Conservation (phyloP, 2,329 filamentous ascomycete species). For the Albophoma yamanashiensis region DNA sequence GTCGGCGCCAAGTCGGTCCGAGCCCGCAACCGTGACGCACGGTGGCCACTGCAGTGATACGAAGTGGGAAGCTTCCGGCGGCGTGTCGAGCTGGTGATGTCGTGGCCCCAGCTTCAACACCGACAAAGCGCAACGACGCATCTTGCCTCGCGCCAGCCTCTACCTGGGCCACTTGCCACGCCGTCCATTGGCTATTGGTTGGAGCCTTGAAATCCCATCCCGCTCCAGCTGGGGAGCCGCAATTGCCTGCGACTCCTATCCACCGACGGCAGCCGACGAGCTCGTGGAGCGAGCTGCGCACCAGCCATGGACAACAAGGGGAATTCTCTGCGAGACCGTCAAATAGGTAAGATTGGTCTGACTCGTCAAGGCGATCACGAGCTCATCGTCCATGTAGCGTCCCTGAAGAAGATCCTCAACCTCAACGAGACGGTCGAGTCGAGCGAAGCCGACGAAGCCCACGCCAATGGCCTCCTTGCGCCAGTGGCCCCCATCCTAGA, state of each 20-base stretch:
- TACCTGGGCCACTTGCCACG: background rate
- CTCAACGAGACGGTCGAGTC: constrained; percentile 65
- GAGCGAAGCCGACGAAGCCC: constrained; percentile 50
- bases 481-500: constrained; percentile 73
- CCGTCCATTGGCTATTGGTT: too few species aligned
- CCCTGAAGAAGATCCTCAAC: constrained; percentile 92
- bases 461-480: constrained; percentile 53
- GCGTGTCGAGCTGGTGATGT: constrained; percentile 5
- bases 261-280: background rate
- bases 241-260: background rate
- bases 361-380: background rate
- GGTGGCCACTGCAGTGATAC: constrained; percentile 2
- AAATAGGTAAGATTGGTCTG: constrained; percentile 27
- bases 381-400: constrained; percentile 41
- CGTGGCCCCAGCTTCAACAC: constrained; percentile 9
- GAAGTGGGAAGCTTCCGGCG: constrained; percentile 1
- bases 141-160: background rate
- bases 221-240: constrained; percentile 1
- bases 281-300: constrained; percentile 1
- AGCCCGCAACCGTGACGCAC: constrained; percentile 3
- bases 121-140: background rate
- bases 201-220: background rate
- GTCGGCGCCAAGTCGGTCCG: constrained; percentile 10
- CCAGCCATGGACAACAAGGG: constrained; percentile 33
- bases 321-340: constrained; percentile 38